Evolutionary conservation across 2,329 filamentous ascomycete species (phyloP), one percentile per base, ranked within the genome.

Genomic region (Colletotrichum orchidophilum): DNA sequence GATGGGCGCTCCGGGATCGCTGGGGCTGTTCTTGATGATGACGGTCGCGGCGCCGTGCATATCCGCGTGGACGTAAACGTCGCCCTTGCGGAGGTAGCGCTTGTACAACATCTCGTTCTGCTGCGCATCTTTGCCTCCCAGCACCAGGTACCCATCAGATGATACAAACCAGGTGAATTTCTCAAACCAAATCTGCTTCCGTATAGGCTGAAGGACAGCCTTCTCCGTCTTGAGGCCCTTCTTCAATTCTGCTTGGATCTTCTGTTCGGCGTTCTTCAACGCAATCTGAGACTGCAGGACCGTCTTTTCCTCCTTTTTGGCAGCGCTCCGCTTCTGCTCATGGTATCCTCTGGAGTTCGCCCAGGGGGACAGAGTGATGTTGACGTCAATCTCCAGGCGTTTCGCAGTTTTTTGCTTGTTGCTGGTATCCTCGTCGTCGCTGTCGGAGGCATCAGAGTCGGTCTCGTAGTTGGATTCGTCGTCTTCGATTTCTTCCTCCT

Each of bases 161-260:
- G 95, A 98, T 75, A 98, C 89, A 82, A 99, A 99, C 88, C 94
- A 98, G 31, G 91, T 86, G 77, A 97, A 99, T 81, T 99, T 99
- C 78, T 99, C 96, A 75, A 98, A 99, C 96, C 96, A 99, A 76
- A 95, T 89, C 74, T 92, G 92, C 77, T 91, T 93, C 66, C 96
- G 90, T 9, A 97, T 92, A 0, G 93, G 94, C 55, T 95, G 91
- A 11, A 98, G 83, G 2, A 97, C 85, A 24, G 94, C 92, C 80
- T 97, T 98, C 81, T 98, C 96, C 78, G 96, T 93, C 83, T 97
- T 97, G 67, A 98, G 81, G 0, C 91, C 92, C 77, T 95, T 96
- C 82, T 94, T 97, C 26, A 98, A 85, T 78, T 97, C 94, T 13
- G 93, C 90, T 5, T 89, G 87, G 26, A 98, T 95, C 82, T 97